Evolutionary conservation across 805 yeast genomes (phyloP).

Genomic region (Candida boidinii): DNA sequence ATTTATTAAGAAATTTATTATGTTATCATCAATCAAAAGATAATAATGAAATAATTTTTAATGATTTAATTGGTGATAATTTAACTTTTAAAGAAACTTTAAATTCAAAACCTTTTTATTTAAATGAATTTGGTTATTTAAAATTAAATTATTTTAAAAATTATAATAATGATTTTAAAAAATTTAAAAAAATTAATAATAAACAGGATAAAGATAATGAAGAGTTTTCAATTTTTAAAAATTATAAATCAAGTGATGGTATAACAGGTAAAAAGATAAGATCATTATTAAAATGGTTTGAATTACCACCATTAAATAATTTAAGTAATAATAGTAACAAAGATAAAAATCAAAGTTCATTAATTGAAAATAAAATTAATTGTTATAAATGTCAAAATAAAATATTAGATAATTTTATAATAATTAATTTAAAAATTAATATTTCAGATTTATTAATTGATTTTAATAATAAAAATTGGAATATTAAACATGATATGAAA

Average conservation of each 20-base stretch:
- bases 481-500: slow-evolving; percentile 19
- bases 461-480: slow-evolving; percentile 10
- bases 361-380: slow-evolving; percentile 23
- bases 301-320: slow-evolving; percentile 27
- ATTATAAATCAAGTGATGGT: neutral
- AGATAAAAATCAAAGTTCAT: slow-evolving; percentile 13
- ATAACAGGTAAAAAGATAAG: neutral
- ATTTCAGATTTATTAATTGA: slow-evolving; percentile 18
- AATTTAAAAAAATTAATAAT: slow-evolving; percentile 1
- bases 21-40: slow-evolving; percentile 16
- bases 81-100: no score
- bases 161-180: no score
- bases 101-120: slow-evolving; percentile 21
- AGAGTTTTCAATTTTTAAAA: neutral
- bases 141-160: slow-evolving; percentile 6
- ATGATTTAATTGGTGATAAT: neutral
- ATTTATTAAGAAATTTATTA: slow-evolving; percentile 19
- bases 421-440: slow-evolving; percentile 21
- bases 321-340: slow-evolving; percentile 21
- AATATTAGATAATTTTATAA: slow-evolving; percentile 19
- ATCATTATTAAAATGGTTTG: slow-evolving; percentile 26
- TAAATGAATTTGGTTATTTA: slow-evolving; percentile 22
- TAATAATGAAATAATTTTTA: neutral
- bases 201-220: slow-evolving; percentile 5
- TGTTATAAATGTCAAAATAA: slow-evolving; percentile 21